Evolutionary conservation across 2,329 filamentous ascomycete species (phyloP), one percentile per base, ranked within the genome.

Genomic region (Didymella sp.): DNA sequence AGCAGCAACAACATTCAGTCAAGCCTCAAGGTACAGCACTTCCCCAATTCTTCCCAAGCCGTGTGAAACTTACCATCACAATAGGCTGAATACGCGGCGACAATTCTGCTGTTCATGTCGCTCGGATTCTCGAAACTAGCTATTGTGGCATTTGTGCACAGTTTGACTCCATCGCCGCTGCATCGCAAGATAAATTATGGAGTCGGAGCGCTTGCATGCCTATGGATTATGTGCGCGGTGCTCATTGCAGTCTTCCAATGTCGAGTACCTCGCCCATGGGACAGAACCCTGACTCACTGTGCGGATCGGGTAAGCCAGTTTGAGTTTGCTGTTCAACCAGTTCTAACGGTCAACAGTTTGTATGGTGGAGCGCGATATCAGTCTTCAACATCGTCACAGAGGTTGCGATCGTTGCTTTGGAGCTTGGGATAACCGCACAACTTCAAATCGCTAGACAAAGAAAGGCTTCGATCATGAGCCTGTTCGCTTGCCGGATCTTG

Each of bases 41-140:
- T 13, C 11, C 15, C 2, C 21, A 12, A 19, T 24, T 6, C 12
- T n/a, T 6, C 8, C 19, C 11, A 2, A n/a, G 7, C 12, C 9
- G 6, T 19, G 15, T 15, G 4, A 21, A 17, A 4, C 15, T 46
- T 13, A 47, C 28, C 3, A 15, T 6, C 50, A 21, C 4, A 6
- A 15, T 12, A 73, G 70, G 60, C 60, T 37, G 65, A 67, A 28
- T 73, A 72, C 55, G 64, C 67, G 19, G 64, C 67, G 8, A 66
- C 51, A 8, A 59, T 71, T 2, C 55, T 71, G 11, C 60, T 71
- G 17, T 61, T 72, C 41, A 22, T 62, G 11, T 62, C 64, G 27
- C 57, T 72, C 17, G 64, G 66, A 11, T 62, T 71, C 37, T 70
- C 70, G 11, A 73, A 72, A 42, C 57, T 73, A 11, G 64, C 64